Evolutionary conservation across 768 basidiomycete species (phyloP).

Genomic region (Boletellus sp.): DNA sequence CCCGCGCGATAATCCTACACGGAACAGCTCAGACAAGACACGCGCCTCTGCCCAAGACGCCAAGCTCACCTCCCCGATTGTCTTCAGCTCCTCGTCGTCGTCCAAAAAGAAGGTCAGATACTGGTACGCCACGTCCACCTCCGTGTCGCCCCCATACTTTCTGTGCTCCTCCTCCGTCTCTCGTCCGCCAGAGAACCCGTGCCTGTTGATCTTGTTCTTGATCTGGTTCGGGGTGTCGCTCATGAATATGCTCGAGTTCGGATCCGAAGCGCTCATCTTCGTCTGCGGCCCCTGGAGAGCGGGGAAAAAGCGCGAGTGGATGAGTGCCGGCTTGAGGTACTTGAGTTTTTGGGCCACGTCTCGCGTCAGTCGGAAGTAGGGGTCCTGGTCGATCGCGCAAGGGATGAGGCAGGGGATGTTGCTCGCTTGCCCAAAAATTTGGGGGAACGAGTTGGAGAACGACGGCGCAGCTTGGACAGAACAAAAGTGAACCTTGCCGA

Average conservation of each 20-base stretch:
- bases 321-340: slow-evolving; percentile 89
- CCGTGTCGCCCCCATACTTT: slow-evolving; percentile 82
- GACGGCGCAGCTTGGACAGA: slow-evolving; percentile 94
- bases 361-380: slow-evolving; percentile 96
- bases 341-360: slow-evolving; percentile 93
- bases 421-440: slow-evolving; percentile 82
- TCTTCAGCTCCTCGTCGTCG: slow-evolving; percentile 83
- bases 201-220: slow-evolving; percentile 94
- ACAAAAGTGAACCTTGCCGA: slow-evolving; percentile 96
- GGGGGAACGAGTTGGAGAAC: slow-evolving; percentile 97
- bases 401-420: slow-evolving; percentile 94
- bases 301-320: slow-evolving; percentile 98
- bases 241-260: slow-evolving; percentile 95
- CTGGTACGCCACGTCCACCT: slow-evolving; percentile 95
- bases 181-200: slow-evolving; percentile 93
- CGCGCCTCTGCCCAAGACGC: background rate
- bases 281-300: slow-evolving; percentile 97
- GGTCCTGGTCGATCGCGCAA: slow-evolving; percentile 97
- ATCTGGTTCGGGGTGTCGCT: slow-evolving; percentile 88
- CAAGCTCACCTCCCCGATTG: slow-evolving; percentile 60
- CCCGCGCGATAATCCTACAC: slow-evolving; percentile 89
- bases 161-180: slow-evolving; percentile 97
- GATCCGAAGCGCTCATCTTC: slow-evolving; percentile 97
- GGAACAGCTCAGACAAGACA: background rate
- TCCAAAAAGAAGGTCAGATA: slow-evolving; percentile 95